Evolutionary conservation across 2,329 filamentous ascomycete species (phyloP).

Genomic region (Pseudocercospora fijiensis): DNA sequence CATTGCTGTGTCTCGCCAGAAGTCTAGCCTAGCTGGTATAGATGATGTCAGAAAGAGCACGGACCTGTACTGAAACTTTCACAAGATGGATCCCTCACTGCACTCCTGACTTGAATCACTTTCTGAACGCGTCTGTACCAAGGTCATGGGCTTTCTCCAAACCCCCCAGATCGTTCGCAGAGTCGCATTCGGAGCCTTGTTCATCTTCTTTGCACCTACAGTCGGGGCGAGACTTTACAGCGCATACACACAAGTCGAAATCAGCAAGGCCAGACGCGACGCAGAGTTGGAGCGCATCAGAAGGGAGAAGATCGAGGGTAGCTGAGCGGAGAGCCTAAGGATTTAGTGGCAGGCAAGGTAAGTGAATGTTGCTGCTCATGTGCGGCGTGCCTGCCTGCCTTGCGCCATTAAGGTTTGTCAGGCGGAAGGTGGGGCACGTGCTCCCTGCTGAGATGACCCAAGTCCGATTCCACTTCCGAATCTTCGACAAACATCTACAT

Average conservation of each 20-base stretch:
- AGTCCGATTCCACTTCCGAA: neutral
- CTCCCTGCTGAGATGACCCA: neutral
- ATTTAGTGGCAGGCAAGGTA: neutral
- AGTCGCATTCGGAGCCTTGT: conserved; percentile 8
- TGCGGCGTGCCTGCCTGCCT: conserved; percentile 6
- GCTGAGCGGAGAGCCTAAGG: neutral
- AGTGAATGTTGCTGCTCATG: neutral
- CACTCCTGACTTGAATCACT: neutral
- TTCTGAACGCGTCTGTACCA: neutral
- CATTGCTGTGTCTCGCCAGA: neutral
- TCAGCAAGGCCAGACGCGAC: conserved; percentile 17
- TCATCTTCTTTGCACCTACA: conserved; percentile 17
- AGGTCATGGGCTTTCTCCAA: neutral
- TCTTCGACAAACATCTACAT: neutral
- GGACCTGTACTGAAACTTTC: neutral
- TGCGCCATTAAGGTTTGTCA: conserved; percentile 2
- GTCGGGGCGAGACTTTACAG: conserved; percentile 13
- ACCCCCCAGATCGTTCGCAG: conserved; percentile 7
- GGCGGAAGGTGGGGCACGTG: neutral
- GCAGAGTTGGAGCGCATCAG: conserved; percentile 15
- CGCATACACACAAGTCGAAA: conserved; percentile 11
- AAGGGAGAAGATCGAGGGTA: conserved; percentile 7
- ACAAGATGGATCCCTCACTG: neutral
- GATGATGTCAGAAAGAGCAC: neutral
- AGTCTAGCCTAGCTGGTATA: neutral